Percentiles rank a stretch among this genome's conserved stretches.
phyloP scores from a whole-genome alignment of 225 moss, liverwort and hornwort genomes.

The Thuidium tamariscinum region DNA sequence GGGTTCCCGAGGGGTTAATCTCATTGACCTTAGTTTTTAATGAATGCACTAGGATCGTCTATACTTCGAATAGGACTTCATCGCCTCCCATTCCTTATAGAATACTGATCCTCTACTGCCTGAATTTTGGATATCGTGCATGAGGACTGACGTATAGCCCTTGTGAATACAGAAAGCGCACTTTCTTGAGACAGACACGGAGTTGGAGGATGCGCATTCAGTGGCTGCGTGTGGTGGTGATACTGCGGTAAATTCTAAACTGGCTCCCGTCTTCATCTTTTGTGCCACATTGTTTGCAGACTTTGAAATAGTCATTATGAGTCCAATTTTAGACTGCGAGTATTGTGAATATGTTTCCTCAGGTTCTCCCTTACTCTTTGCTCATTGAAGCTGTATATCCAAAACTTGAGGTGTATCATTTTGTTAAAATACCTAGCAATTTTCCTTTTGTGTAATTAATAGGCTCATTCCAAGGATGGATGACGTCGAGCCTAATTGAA shows the following conservation, averaged over 20 bases:
- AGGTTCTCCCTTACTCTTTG: neutral
- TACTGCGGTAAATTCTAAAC: conserved; percentile 37
- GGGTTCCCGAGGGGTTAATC: neutral
- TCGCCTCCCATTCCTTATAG: neutral
- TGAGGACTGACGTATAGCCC: neutral
- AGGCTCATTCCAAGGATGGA: neutral
- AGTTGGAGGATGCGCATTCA: conserved; percentile 70
- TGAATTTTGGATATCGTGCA: neutral
- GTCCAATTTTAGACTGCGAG: neutral
- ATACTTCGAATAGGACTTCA: neutral
- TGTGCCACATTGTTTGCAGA: neutral
- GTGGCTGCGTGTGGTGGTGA: conserved; percentile 74
- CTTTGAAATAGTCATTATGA: neutral
- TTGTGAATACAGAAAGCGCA: conserved; percentile 38
- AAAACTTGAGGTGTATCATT: neutral
- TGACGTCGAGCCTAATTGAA: neutral
- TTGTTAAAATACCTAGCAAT: neutral
- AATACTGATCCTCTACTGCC: neutral
- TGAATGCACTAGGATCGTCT: neutral
- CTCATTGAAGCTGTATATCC: neutral
- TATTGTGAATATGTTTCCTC: neutral
- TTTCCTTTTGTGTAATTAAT: neutral
- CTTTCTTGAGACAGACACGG: conserved; percentile 62
- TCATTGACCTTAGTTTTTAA: neutral
- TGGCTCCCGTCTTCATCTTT: neutral